Evolutionary conservation across 169 alveolate species (phyloP), one percentile per base, ranked within the genome.

Genomic region (Plasmodium reichenowi): DNA sequence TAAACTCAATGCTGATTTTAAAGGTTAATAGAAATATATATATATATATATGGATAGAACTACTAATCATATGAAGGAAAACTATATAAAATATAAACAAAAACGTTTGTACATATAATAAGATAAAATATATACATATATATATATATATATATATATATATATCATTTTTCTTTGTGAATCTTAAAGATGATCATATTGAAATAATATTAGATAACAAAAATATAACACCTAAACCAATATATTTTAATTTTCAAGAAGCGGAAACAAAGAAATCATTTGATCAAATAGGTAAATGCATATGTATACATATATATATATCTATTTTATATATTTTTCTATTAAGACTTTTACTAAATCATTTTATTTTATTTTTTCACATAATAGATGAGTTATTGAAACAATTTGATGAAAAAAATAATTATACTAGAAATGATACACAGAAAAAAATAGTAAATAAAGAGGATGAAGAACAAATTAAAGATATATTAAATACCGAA

Each of bases 341-440:
- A 32, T 32, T 32, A 32, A 32, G 9, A 32, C 45, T 5, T 32
- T 32, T 32, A 32, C 8, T 32, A 32, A 32, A 32, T 4, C 9
- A 32, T 68, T 59, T 26, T 47, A 5, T 26, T n/a, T 56, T n/a
- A n/a, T 38, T 71, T 47, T 29, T 48, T 29, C 20, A 50, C 5
- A 32, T 32, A 32, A 56, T 83, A 72, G 92, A 74, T 72, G 74
- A 63, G 47, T 56, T 76, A 62, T 58, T 58, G 52, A 73, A 68
- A 87, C 93, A 62, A 10, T 88, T 88, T 74, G 91, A 72, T 76
- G 91, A 58, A 45, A 88, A 92, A 60, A 32, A 45, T 64, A 70
- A 67, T 29, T 47, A n/a, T 52, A 83, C 45, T 47, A 72, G 24
- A 47, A 86, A 48, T 54, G 91, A 76, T 78, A 1, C 20, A 9